Percentiles rank a stretch among this genome's conserved stretches.
Evolutionary conservation across 176 grass and related monocot genomes (phyloP).

Genomic region (Phoenix dactylifera): DNA sequence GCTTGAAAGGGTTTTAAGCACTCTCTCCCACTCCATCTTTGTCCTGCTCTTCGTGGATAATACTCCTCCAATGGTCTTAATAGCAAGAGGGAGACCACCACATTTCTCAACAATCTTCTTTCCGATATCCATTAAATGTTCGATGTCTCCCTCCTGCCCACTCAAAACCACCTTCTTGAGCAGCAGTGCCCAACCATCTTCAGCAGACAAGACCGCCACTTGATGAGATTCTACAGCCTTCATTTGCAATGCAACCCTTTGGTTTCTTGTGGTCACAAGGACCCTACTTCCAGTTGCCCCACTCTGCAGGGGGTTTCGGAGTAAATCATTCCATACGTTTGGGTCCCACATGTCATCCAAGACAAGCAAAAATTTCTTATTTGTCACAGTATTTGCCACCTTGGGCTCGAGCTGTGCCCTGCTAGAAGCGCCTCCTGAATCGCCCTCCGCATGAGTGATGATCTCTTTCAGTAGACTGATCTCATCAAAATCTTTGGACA

Average conservation of each 20-base stretch:
- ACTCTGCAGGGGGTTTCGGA: constrained; percentile 16
- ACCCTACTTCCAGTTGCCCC: constrained; percentile 11
- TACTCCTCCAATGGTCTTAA: no score
- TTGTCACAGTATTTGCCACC: background rate
- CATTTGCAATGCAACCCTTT: constrained; percentile 17
- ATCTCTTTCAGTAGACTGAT: constrained; percentile 12
- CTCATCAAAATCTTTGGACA: constrained; percentile 7
- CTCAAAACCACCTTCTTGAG: constrained; percentile 23
- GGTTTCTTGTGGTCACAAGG: constrained; percentile 29
- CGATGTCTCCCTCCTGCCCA: background rate
- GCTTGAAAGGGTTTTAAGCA: no score
- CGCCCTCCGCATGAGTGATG: constrained; percentile 6
- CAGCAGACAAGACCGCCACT: constrained; percentile 10
- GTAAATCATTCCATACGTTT: constrained; percentile 12
- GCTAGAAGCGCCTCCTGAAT: background rate
- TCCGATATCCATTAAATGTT: background rate
- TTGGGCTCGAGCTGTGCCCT: constrained; percentile 7
- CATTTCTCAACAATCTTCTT: no score
- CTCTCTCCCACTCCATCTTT: no score
- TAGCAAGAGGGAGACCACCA: no score
- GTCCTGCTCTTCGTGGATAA: no score
- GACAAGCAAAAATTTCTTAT: constrained; percentile 23
- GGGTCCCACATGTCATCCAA: constrained; percentile 24
- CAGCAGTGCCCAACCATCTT: constrained; percentile 29
- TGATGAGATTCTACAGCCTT: constrained; percentile 8